These are phyloP conservation scores for Candida rishiriensis DNA, from an alignment of 805 yeast species.

Conservation along the genomic window DNA sequence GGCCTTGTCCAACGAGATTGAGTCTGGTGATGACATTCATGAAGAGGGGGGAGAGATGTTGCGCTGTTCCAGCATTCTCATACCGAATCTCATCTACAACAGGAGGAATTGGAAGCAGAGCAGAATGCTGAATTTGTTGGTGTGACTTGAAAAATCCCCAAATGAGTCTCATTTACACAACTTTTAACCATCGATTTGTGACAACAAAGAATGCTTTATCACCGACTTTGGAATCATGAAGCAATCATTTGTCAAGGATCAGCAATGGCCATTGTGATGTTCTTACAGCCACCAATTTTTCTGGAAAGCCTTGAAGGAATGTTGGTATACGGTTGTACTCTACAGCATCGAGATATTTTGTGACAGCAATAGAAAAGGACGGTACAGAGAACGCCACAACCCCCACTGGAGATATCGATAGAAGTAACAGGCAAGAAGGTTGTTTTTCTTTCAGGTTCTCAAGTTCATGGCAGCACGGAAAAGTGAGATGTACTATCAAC, in stretches of 20 bases:
- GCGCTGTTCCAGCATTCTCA: too few relatives aligned
- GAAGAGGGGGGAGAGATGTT: constrained; percentile 1
- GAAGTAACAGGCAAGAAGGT: neutral
- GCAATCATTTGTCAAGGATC: constrained; percentile 9
- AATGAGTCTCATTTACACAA: too few relatives aligned
- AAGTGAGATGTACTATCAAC: constrained; percentile 11
- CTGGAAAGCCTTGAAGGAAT: constrained; percentile 29
- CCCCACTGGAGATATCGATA: too few relatives aligned
- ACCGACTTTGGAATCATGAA: constrained; percentile 18
- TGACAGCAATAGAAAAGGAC: constrained; percentile 1
- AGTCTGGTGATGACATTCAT: neutral
- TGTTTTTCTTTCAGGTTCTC: constrained; percentile 17
- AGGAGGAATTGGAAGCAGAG: too few relatives aligned
- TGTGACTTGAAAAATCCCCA: too few relatives aligned
- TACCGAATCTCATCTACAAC: too few relatives aligned
- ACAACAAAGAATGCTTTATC: constrained; percentile 7
- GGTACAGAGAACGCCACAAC: neutral
- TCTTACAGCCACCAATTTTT: constrained; percentile 14
- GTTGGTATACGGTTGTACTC: constrained; percentile 25
- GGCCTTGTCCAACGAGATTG: neutral
- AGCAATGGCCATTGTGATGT: constrained; percentile 28
- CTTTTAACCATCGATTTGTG: too few relatives aligned
- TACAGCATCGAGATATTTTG: neutral
- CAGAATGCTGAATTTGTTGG: too few relatives aligned
- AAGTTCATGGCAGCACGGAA: constrained; percentile 7